phyloP scores from a whole-genome alignment of 2,329 filamentous ascomycete species.

The Apiospora saccharicola region DNA sequence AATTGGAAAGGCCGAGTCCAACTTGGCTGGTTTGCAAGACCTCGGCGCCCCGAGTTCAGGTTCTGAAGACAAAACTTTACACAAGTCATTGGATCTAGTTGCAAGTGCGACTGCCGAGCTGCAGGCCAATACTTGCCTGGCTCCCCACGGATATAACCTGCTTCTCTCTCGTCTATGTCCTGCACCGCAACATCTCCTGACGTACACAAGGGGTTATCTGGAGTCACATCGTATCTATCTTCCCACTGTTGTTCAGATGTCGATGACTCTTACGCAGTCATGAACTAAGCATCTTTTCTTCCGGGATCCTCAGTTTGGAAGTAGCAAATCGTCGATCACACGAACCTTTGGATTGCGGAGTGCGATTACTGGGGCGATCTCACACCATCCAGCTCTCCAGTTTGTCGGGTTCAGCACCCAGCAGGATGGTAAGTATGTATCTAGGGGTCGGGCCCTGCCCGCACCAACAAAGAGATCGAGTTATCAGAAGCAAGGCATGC shows the following conservation, averaged over 20 bases:
- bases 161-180: not conserved
- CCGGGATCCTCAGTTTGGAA: not conserved
- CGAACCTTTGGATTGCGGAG: not conserved
- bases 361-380: not conserved
- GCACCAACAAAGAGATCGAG: not conserved
- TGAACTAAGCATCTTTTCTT: not conserved
- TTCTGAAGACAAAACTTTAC: not conserved
- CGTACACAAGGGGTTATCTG: not conserved
- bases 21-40: too few relatives aligned
- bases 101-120: not conserved
- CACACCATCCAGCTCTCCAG: not conserved
- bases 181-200: not conserved
- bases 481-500: not conserved
- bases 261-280: not conserved
- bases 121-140: not conserved
- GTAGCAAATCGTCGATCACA: not conserved
- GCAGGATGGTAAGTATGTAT: not conserved
- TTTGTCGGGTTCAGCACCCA: not conserved
- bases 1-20: too few relatives aligned
- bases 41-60: not conserved
- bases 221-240: not conserved
- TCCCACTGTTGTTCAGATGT: not conserved
- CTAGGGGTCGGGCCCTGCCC: not conserved
- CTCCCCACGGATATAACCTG: too few relatives aligned
- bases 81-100: not conserved